These are phyloP conservation scores for Turnera subulata DNA, from an alignment of 345 rosid species.

Conservation along the genomic window DNA sequence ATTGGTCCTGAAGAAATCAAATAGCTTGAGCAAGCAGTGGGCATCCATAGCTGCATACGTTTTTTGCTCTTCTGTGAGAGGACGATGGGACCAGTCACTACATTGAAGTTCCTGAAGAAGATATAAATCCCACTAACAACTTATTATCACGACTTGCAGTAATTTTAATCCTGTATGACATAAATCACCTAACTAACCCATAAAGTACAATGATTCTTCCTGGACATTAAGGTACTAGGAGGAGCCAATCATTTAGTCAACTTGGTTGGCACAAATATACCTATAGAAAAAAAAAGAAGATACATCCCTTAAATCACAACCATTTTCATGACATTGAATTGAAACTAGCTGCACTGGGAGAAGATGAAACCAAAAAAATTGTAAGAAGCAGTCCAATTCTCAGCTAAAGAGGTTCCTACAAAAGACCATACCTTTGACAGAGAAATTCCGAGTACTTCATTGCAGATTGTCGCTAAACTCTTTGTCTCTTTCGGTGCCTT, in stretches of 20 bases:
- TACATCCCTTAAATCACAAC: not conserved
- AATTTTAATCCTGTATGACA: slow-evolving; percentile 15
- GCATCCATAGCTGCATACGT: slow-evolving; percentile 85
- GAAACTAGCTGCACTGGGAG: not conserved
- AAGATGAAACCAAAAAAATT: too few relatives aligned
- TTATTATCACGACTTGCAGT: slow-evolving; percentile 9
- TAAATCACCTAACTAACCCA: slow-evolving; percentile 14
- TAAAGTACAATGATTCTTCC: not conserved
- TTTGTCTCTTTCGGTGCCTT: slow-evolving; percentile 56
- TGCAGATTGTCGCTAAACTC: slow-evolving; percentile 70
- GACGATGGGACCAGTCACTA: slow-evolving; percentile 96
- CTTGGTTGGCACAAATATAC: too few relatives aligned
- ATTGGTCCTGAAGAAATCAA: slow-evolving; percentile 44
- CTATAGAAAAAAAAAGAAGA: too few relatives aligned
- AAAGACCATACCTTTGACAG: slow-evolving; percentile 66
- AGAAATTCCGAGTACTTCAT: slow-evolving; percentile 58
- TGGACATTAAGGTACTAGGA: too few relatives aligned
- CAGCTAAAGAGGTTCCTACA: not conserved
- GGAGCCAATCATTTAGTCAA: too few relatives aligned
- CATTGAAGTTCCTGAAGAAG: slow-evolving; percentile 89
- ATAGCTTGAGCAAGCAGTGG: slow-evolving; percentile 77
- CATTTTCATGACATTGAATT: not conserved
- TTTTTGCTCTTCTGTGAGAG: slow-evolving; percentile 92
- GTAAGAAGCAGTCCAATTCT: too few relatives aligned
- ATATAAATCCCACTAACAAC: slow-evolving; percentile 27